Conservation (phyloP, 495 filamentous ascomycete genomes). For the Recurvomyces mirabilis region DNA sequence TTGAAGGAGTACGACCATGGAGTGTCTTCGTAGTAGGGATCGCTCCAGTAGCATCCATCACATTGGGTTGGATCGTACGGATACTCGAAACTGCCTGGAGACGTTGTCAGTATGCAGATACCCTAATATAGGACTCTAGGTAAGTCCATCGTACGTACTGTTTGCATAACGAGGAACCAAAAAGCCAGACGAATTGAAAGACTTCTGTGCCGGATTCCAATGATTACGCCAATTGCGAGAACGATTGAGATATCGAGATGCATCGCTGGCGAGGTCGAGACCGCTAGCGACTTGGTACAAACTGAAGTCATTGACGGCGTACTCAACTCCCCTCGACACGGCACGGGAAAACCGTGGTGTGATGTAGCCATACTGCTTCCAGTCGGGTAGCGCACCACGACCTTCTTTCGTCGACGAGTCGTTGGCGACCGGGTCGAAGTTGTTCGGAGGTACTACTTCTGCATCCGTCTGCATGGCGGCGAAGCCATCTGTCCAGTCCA, state of each 20-base stretch:
- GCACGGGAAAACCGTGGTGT: slow-evolving; percentile 50
- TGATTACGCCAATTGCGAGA: slow-evolving; percentile 63
- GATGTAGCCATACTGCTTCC: slow-evolving; percentile 53
- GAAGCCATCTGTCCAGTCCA: too few relatives aligned
- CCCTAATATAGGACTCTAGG: too few relatives aligned
- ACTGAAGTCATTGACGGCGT: slow-evolving; percentile 54
- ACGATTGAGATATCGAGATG: slow-evolving; percentile 49
- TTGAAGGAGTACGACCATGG: slow-evolving; percentile 63
- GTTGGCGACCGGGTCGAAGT: too few relatives aligned
- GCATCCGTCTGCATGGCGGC: too few relatives aligned
- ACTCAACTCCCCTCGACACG: slow-evolving; percentile 58
- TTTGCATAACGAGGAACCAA: slow-evolving; percentile 46
- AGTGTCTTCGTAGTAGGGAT: slow-evolving; percentile 51
- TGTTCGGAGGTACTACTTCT: too few relatives aligned
- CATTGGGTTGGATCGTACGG: slow-evolving; percentile 50
- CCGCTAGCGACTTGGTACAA: slow-evolving; percentile 51
- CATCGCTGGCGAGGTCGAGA: slow-evolving; percentile 41
- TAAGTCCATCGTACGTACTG: too few relatives aligned
- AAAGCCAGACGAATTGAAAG: slow-evolving; percentile 51
- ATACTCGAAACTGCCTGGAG: slow-evolving; percentile 44
- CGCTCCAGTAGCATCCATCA: slow-evolving; percentile 58
- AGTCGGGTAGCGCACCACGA: slow-evolving; percentile 58
- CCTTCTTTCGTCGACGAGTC: slow-evolving; percentile 60
- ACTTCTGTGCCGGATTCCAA: slow-evolving; percentile 48
- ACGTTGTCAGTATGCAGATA: too few relatives aligned